Base-by-base conservation (phyloP, 768 basidiomycete species). In the Hydnum rufescens region DNA sequence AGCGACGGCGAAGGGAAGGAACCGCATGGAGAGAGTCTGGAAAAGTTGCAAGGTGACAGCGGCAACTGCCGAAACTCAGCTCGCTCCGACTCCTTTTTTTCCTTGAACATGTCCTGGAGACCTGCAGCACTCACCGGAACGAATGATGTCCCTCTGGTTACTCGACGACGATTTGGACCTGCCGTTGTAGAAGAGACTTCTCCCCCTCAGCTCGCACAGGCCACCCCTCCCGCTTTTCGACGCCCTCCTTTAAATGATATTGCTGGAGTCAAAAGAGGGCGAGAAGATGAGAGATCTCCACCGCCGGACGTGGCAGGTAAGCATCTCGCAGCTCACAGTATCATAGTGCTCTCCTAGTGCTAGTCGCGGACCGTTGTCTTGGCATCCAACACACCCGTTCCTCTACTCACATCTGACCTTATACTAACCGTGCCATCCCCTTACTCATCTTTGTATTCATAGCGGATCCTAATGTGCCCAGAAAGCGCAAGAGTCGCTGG, bases 401-500 rank as follows among this genome's bases (percentile, higher is more conserved):
- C 32, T 32, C 39, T 51, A 47, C 51, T 4, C 32, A 28, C 49
- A 29, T 52, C 51, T 59, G 61, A 62, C 62, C 62, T 60, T 61
- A 59, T 53, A 55, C 58, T 19, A n/a, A 28, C 32, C 42, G 16
- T 29, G 25, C 44, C 39, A 44, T 34, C 23, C 22, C 30, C 26
- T 55, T 67, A 66, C 60, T 68, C 66, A 59, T 59, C 60, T 66
- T 32, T 43, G 51, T 22, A 43, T 51, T 55, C 8, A n/a, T 58
- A 84, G 83, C 77, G 73, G 78, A 83, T 64, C 74, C 79, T 53
- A 85, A 88, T 63, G 82, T 80, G 58, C 79, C 89, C 59, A 81
- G 92, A 57, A 97, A 97, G 70, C 78, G 93, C 57, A 83, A 88
- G 59, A 95, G 90, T 62, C 84, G 95, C 54, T 99, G 92, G 92